Base-by-base conservation (phyloP, 169 alveolate species). In the Plasmodium inui region DNA sequence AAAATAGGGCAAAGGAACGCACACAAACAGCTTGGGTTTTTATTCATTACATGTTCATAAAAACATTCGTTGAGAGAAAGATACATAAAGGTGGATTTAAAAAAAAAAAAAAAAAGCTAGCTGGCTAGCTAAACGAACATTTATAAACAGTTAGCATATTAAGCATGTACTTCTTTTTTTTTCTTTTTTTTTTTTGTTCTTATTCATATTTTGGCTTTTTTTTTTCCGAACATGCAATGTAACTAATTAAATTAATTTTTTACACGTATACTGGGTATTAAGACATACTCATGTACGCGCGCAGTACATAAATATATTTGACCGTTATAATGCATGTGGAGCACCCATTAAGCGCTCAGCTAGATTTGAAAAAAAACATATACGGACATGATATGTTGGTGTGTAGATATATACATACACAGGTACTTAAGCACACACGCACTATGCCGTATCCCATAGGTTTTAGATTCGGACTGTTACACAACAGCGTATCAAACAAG, bases 21-120 rank as follows among this genome's bases (percentile, higher is more conserved):
- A 55, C 71, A 55, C 71, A 55, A 55, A 55, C 71, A 55, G 71
- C 71, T 55, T 55, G n/a, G 71, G n/a, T n/a, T 55, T 55, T 55
- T 55, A 17, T 55, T 55, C 26, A 17, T 55, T 55, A n/a, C 26
- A 55, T 55, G 71, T 2, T n/a, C 71, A 55, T 55, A 55, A 55
- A 55, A 55, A 55, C 26, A 55, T 26, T 55, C 71, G n/a, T 55
- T 55, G 26, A 4, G 26, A 4, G 10, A 55, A 55, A 55, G 71
- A 4, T 55, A n/a, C 71, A n/a, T 55, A 55, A 55, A 55, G 71
- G 26, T 55, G 26, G n/a, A n/a, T n/a, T 55, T 55, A 55, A 55
- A 55, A 61, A 61, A n/a, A 57, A 57, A 57, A 22, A 61, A 61
- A 61, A 61, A 61, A 61, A 61, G 12, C 32, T 61, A 61, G 26